Conservation (phyloP, 345 rosid genomes). For the Euphorbia tirucalli region DNA sequence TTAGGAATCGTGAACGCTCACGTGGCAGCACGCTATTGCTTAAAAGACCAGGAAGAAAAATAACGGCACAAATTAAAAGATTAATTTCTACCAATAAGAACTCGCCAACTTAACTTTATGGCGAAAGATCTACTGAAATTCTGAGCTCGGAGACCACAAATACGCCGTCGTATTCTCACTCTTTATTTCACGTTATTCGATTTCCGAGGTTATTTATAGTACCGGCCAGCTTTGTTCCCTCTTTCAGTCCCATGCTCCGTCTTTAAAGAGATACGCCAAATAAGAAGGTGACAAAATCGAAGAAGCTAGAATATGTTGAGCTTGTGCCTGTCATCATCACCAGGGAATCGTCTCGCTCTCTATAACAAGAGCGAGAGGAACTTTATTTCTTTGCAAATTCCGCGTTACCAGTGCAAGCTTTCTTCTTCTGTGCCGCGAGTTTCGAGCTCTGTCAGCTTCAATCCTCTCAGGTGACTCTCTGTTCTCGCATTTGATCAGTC, state of each 20-base stretch:
- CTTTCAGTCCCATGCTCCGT: background rate
- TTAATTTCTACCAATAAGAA: background rate
- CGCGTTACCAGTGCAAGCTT: slow-evolving; percentile 11
- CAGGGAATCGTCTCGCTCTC: slow-evolving; percentile 34
- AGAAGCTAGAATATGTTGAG: background rate
- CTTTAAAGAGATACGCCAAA: background rate
- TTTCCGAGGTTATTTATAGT: background rate
- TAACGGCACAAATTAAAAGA: background rate
- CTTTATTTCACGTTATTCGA: background rate
- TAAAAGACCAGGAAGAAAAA: background rate
- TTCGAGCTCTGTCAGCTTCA: slow-evolving; percentile 39
- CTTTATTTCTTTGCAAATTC: slow-evolving; percentile 18
- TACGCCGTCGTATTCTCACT: slow-evolving; percentile 1
- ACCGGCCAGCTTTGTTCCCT: background rate
- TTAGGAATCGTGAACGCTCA: slow-evolving; percentile 2
- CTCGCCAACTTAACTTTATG: background rate
- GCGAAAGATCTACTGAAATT: background rate
- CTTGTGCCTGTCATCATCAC: background rate
- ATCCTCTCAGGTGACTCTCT: slow-evolving; percentile 51
- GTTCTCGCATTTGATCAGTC: background rate
- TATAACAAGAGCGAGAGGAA: slow-evolving; percentile 2
- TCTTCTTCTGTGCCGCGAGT: slow-evolving; percentile 9
- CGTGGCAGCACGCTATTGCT: background rate
- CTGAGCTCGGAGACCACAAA: too few relatives aligned
- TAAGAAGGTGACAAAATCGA: background rate